Conservation (phyloP, 176 grass and related monocot species). For the Zoysia japonica region DNA sequence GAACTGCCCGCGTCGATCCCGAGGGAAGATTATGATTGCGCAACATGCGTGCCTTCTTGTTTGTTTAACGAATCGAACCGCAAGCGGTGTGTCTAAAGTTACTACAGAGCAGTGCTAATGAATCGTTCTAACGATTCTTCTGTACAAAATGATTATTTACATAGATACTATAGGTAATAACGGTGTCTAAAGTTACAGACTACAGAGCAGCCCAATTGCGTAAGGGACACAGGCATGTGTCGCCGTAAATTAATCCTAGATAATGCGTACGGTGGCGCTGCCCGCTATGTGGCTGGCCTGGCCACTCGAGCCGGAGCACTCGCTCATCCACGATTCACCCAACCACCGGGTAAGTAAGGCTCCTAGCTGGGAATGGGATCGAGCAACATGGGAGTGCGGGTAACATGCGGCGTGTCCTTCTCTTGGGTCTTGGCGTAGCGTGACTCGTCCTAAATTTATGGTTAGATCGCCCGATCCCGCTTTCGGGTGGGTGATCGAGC, state of each 20-base stretch:
- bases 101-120: no score
- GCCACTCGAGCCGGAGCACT: no score
- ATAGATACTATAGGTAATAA: not conserved
- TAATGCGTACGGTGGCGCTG: not conserved
- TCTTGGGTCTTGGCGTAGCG: no score
- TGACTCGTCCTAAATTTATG: conserved; percentile 10
- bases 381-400: no score
- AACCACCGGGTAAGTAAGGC: no score
- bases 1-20: conserved; percentile 41
- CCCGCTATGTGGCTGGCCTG: not conserved
- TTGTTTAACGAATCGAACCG: not conserved
- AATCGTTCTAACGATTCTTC: no score
- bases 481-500: not conserved
- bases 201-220: conserved; percentile 21
- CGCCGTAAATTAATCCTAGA: not conserved
- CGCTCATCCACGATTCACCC: no score
- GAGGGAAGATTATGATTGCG: conserved; percentile 35
- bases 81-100: not conserved
- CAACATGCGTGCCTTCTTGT: conserved; percentile 8
- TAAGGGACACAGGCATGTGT: not conserved
- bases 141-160: no score
- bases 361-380: no score
- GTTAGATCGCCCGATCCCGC: conserved; percentile 21
- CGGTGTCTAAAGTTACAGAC: not conserved
- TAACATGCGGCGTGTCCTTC: no score